Conservation (phyloP, 805 yeast genomes). For the Wickerhamiella azymoides region DNA sequence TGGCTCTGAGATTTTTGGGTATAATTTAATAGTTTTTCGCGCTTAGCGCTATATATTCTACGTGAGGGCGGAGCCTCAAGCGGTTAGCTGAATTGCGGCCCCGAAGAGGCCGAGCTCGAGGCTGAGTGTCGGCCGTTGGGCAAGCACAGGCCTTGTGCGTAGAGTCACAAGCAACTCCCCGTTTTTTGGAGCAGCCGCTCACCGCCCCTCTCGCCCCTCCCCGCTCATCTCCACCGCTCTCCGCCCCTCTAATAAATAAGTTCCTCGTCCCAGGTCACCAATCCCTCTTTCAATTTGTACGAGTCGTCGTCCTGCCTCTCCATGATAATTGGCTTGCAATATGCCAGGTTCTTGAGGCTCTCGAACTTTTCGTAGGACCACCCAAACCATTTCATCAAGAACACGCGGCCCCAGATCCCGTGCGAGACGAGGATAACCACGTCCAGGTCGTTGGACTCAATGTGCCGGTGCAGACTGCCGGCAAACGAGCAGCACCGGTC, state of each 20-base stretch:
- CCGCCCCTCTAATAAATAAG: constrained; percentile 15
- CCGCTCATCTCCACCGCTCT: too few species aligned
- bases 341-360: constrained; percentile 65
- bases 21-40: too few species aligned
- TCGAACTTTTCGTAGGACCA: constrained; percentile 90
- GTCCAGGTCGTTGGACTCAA: constrained; percentile 51
- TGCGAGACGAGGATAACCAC: constrained; percentile 79
- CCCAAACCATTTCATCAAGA: constrained; percentile 85
- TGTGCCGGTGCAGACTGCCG: constrained; percentile 73
- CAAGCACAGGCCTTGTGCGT: too few species aligned
- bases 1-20: too few species aligned
- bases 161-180: too few species aligned
- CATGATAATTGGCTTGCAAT: constrained; percentile 73
- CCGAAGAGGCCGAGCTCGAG: too few species aligned
- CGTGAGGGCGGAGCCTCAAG: too few species aligned
- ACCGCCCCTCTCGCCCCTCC: too few species aligned
- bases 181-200: too few species aligned
- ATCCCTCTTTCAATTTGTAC: constrained; percentile 40
- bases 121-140: too few species aligned
- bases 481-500: constrained; percentile 85
- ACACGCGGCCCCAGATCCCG: constrained; percentile 89
- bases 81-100: too few species aligned
- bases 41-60: too few species aligned
- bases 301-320: constrained; percentile 36
- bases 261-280: constrained; percentile 55